Evolutionary conservation across 2,329 filamentous ascomycete genomes (phyloP).

Genomic region (Aspergillus viridinutans): DNA sequence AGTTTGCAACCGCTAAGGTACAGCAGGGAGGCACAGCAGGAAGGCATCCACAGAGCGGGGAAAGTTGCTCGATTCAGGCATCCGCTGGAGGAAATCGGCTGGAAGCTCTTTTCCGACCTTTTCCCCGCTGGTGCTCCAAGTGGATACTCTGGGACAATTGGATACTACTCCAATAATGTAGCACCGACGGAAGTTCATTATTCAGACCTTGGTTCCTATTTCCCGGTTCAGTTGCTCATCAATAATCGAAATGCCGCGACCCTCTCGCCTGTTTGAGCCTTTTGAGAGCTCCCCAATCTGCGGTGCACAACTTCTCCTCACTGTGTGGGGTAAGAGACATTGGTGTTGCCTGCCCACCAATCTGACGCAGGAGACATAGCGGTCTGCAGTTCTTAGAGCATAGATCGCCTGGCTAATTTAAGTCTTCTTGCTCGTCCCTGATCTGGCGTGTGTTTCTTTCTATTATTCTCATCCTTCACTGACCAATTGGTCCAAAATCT

Average conservation of each 20-base stretch:
- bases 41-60: not conserved
- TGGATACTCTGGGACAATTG: not conserved
- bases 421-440: not conserved
- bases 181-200: not conserved
- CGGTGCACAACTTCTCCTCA: not conserved
- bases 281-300: not conserved
- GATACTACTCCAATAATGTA: not conserved
- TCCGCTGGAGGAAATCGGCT: constrained; percentile 1
- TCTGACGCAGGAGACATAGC: not conserved
- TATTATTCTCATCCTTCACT: not conserved
- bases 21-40: not conserved
- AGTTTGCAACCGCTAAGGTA: not conserved
- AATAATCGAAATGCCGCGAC: not conserved
- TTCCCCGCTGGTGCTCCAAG: not conserved
- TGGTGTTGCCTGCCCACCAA: not conserved
- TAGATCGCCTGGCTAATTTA: not conserved
- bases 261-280: not conserved
- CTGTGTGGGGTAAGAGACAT: not conserved
- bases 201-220: not conserved
- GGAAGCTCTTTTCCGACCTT: constrained; percentile 13
- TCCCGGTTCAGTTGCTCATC: not conserved
- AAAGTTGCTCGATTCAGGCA: constrained; percentile 1
- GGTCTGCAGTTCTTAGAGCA: not conserved
- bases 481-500: not conserved
- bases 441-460: not conserved